A percentile compares a stretch with the other conserved stretches of the same genome.
phyloP scores from a whole-genome alignment of 768 basidiomycete species.

The Ephemerocybe angulata region DNA sequence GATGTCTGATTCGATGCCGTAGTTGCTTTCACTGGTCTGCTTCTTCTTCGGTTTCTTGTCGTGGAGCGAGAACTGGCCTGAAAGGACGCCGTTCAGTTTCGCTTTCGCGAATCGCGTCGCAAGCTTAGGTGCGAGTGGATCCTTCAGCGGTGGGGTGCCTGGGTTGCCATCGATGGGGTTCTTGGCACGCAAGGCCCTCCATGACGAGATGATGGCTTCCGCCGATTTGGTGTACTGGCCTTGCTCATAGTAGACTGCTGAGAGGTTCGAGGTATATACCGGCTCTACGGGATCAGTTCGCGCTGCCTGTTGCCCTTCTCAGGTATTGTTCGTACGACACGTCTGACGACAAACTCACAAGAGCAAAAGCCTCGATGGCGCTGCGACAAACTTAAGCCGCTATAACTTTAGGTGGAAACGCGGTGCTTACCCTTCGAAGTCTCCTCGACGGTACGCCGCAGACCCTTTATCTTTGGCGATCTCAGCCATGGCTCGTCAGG shows the following conservation, averaged over 20 bases:
- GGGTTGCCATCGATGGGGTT: conserved; percentile 2
- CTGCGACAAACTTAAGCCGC: neutral
- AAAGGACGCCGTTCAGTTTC: conserved; percentile 1
- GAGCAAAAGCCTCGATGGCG: neutral
- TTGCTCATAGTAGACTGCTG: conserved; percentile 19
- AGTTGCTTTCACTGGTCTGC: conserved; percentile 3
- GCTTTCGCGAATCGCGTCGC: conserved; percentile 9
- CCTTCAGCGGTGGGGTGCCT: neutral
- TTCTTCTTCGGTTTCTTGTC: conserved; percentile 9
- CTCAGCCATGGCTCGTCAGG: neutral
- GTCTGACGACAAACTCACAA: neutral
- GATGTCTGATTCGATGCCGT: conserved; percentile 4
- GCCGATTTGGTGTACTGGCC: conserved; percentile 16
- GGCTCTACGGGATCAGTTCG: conserved; percentile 13
- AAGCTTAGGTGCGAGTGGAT: conserved; percentile 9
- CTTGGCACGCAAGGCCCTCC: conserved; percentile 9
- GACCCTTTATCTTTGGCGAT: neutral
- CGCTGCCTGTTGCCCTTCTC: conserved; percentile 9
- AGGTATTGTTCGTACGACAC: neutral
- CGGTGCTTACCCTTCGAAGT: neutral
- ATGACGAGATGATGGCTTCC: conserved; percentile 7
- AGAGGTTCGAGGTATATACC: conserved; percentile 22
- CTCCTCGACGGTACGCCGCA: neutral
- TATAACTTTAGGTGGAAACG: neutral
- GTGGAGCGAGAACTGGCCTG: neutral